Percentiles rank a stretch among this genome's conserved stretches.
phyloP scores from a whole-genome alignment of 2,329 filamentous ascomycete species.

The Sarocladium kiliense region DNA sequence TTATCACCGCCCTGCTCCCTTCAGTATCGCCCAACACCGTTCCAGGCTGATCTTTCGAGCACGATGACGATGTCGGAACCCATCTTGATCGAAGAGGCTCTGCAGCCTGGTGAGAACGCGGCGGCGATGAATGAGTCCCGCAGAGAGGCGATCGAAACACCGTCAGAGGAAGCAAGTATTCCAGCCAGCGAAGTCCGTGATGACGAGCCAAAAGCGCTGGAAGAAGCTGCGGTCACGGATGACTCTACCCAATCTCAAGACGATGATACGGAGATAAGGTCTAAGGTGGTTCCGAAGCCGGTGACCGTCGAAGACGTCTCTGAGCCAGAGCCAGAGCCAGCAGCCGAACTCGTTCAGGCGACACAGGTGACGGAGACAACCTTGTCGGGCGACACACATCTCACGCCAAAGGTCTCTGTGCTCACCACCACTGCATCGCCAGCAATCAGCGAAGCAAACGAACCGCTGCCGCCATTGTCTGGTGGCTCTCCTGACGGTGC shows the following conservation, averaged over 20 bases:
- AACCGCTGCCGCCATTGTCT: not conserved
- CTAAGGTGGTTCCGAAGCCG: not conserved
- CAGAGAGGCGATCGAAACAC: no score
- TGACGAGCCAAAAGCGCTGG: not conserved
- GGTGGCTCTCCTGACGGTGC: not conserved
- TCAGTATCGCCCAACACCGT: no score
- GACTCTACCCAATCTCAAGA: no score
- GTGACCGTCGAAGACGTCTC: not conserved
- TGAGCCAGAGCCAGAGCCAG: not conserved
- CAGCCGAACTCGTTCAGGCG: not conserved
- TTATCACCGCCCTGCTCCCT: no score
- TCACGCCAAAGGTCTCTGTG: conserved; percentile 2
- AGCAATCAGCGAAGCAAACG: not conserved
- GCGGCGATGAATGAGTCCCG: no score
- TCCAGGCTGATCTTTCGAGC: no score
- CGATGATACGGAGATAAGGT: not conserved
- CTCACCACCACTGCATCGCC: not conserved
- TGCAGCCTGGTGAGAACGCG: not conserved
- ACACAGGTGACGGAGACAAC: not conserved
- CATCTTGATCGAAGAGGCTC: not conserved
- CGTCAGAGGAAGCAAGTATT: no score
- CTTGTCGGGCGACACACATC: not conserved
- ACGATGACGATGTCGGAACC: not conserved
- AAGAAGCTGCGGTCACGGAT: not conserved
- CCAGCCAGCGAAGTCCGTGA: not conserved